A percentile compares a stretch with the other conserved stretches of the same genome.
These are phyloP conservation scores for Calonectria pseudoturangicola DNA, from an alignment of 2,329 filamentous ascomycete species.

Conservation along the genomic window DNA sequence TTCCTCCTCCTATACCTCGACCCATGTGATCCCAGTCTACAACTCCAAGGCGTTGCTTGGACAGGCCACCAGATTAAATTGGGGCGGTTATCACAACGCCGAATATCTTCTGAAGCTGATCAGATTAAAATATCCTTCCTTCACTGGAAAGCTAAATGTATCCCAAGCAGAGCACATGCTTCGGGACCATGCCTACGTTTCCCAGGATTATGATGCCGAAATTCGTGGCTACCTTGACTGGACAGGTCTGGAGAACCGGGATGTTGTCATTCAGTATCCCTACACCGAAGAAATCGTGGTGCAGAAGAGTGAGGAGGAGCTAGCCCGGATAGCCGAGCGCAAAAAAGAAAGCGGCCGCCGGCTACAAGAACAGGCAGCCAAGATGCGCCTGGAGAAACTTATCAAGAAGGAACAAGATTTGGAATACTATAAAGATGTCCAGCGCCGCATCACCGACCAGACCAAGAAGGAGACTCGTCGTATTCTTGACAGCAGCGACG, in stretches of 20 bases:
- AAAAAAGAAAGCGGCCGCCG: conserved; percentile 95
- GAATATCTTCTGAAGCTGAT: conserved; percentile 95
- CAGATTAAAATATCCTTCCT: conserved; percentile 91
- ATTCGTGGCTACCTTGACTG: conserved; percentile 87
- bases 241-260: conserved; percentile 92
- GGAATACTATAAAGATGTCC: conserved; percentile 93
- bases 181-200: conserved; percentile 91
- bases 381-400: conserved; percentile 96
- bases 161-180: conserved; percentile 93
- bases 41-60: conserved; percentile 88
- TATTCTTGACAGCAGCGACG: conserved; percentile 90
- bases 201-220: conserved; percentile 87
- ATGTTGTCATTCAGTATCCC: conserved; percentile 93
- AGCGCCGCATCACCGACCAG: conserved; percentile 80
- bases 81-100: conserved; percentile 92
- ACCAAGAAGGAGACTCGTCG: conserved; percentile 94
- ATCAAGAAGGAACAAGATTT: conserved; percentile 97
- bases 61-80: conserved; percentile 92
- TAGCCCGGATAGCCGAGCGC: conserved; percentile 91
- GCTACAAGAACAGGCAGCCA: conserved; percentile 95
- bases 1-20: conserved; percentile 94
- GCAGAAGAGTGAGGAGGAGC: conserved; percentile 95
- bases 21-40: conserved; percentile 94
- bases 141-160: conserved; percentile 88
- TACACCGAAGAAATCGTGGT: conserved; percentile 92